Percentiles rank a stretch among this genome's conserved stretches.
These are phyloP conservation scores for Candida insectalens DNA, from an alignment of 805 yeast genomes.

Conservation along the genomic window DNA sequence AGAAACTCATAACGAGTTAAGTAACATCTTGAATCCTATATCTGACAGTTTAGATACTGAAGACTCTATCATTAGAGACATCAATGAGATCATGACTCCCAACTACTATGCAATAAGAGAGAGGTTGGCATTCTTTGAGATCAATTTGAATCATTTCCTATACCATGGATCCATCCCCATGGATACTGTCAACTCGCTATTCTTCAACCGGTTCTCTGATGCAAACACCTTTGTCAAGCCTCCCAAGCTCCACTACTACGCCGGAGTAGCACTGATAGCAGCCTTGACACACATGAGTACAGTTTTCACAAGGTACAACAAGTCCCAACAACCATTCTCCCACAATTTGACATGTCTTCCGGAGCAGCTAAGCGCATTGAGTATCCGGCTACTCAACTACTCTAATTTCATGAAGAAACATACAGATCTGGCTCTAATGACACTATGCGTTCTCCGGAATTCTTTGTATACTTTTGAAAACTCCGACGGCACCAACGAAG, in stretches of 20 bases:
- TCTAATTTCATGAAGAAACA: slow-evolving; percentile 6
- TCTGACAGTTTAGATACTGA: not conserved
- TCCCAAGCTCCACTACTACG: slow-evolving; percentile 5
- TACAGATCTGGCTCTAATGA: slow-evolving; percentile 4
- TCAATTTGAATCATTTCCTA: slow-evolving; percentile 5
- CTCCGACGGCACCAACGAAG: slow-evolving; percentile 1
- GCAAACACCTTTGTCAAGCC: slow-evolving; percentile 4
- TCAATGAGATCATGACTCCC: slow-evolving; percentile 3
- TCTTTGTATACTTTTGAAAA: slow-evolving; percentile 2
- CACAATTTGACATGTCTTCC: not conserved
- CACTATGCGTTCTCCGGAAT: slow-evolving; percentile 3
- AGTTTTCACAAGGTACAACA: slow-evolving; percentile 4
- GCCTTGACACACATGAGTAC: slow-evolving; percentile 5
- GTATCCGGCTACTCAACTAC: slow-evolving; percentile 4
- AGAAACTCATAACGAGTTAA: not conserved
- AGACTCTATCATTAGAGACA: not conserved
- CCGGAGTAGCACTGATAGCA: slow-evolving; percentile 6
- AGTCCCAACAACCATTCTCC: not conserved
- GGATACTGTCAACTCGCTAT: slow-evolving; percentile 5
- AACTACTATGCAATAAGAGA: slow-evolving; percentile 7
- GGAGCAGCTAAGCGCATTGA: not conserved
- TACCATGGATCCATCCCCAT: slow-evolving; percentile 6
- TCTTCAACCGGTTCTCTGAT: slow-evolving; percentile 4
- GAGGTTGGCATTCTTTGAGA: slow-evolving; percentile 6
- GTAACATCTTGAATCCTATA: not conserved